Conservation (phyloP, 2,329 filamentous ascomycete genomes). For the Chalara sp. region DNA sequence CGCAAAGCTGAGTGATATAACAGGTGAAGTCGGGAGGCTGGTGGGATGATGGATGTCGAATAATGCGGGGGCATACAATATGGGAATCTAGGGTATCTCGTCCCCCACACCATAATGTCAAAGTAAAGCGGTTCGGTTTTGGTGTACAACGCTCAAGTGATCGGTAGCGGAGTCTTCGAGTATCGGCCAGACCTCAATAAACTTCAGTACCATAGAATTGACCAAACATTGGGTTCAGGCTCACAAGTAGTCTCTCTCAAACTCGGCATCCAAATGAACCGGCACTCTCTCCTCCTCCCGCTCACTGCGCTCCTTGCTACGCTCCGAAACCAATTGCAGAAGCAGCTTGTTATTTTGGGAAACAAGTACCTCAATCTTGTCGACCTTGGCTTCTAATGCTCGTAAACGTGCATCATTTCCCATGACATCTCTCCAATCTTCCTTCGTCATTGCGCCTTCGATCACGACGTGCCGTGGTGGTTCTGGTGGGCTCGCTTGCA, state of each 20-base stretch:
- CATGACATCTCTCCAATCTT: conserved; percentile 28
- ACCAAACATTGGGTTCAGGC: conserved; percentile 1
- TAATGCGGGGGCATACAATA: no score
- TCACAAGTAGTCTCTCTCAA: conserved; percentile 29
- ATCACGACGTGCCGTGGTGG: conserved; percentile 23
- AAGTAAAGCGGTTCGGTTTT: no score
- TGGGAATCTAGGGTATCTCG: no score
- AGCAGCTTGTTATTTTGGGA: conserved; percentile 27
- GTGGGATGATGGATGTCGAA: no score
- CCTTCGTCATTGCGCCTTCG: conserved; percentile 25
- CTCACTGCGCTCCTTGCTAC: conserved; percentile 19
- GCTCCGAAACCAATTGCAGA: conserved; percentile 23
- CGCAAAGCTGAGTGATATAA: no score
- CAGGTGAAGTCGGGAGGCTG: no score
- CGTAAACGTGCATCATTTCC: conserved; percentile 25
- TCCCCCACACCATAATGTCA: no score
- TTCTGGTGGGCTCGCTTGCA: conserved; percentile 14
- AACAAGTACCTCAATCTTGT: conserved; percentile 25
- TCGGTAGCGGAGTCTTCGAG: conserved; percentile 24
- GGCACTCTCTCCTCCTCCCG: conserved; percentile 25
- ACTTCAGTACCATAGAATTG: conserved; percentile 14
- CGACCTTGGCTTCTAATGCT: conserved; percentile 24
- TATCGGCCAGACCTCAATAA: conserved; percentile 22
- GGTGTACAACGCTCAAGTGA: conserved; percentile 12
- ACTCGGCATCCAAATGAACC: conserved; percentile 27